phyloP scores from a whole-genome alignment of 208 protist species.

The Borovskyia barvae region DNA sequence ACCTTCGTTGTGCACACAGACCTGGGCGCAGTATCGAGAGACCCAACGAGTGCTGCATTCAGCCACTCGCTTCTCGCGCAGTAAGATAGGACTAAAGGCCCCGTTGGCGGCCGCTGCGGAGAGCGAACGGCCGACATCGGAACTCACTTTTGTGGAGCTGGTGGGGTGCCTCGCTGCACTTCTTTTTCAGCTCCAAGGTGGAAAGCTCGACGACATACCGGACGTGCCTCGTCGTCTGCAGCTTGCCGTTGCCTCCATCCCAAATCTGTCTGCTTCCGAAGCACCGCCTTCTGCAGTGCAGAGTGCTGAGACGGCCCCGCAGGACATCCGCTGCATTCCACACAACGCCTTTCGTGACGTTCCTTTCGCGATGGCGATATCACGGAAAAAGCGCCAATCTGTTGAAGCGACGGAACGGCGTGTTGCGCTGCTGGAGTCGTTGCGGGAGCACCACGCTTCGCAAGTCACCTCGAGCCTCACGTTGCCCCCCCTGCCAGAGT shows the following conservation, averaged over 20 bases:
- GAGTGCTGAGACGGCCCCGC: background rate
- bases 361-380: slow-evolving; percentile 17
- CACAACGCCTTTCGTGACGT: slow-evolving; percentile 27
- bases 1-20: slow-evolving; percentile 6
- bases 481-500: slow-evolving; percentile 22
- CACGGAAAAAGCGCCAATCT: slow-evolving; percentile 14
- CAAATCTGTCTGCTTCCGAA: background rate
- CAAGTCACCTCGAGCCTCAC: slow-evolving; percentile 2
- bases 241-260: slow-evolving; percentile 7
- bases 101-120: background rate
- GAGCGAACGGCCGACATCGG: background rate
- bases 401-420: slow-evolving; percentile 5
- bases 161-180: slow-evolving; percentile 19
- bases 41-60: slow-evolving; percentile 11
- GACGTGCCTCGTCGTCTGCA: slow-evolving; percentile 24
- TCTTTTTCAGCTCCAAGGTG: slow-evolving; percentile 1
- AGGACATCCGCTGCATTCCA: slow-evolving; percentile 3
- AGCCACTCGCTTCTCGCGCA: background rate
- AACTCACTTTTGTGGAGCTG: slow-evolving; percentile 16
- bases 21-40: slow-evolving; percentile 6
- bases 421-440: slow-evolving; percentile 4
- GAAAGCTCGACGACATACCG: slow-evolving; percentile 15
- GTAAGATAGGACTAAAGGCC: background rate
- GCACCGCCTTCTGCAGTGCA: background rate
- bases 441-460: slow-evolving; percentile 4